These are phyloP conservation scores for Mucor piriformis DNA, from an alignment of 371 early-diverging fungal genomes.

Conservation along the genomic window DNA sequence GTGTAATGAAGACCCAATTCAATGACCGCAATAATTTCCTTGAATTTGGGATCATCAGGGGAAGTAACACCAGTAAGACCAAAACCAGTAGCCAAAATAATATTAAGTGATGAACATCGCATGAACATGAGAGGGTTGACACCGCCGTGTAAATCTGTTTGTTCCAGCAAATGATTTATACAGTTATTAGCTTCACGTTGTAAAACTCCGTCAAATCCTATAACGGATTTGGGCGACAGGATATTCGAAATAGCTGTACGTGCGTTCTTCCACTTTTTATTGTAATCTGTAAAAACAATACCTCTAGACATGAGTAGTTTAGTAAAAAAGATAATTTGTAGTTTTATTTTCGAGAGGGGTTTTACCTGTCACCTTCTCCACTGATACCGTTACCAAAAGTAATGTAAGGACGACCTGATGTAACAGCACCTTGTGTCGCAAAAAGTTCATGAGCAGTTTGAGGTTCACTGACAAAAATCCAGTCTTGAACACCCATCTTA, in stretches of 20 bases:
- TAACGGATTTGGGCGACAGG: slow-evolving; percentile 11
- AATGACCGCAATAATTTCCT: slow-evolving; percentile 2
- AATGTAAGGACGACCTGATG: slow-evolving; percentile 15
- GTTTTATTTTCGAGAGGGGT: no score
- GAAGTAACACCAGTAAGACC: slow-evolving; percentile 4
- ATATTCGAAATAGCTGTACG: slow-evolving; percentile 8
- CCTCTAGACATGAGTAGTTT: no score
- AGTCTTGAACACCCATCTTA: slow-evolving; percentile 23
- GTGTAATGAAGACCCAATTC: background rate
- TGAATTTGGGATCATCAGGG: slow-evolving; percentile 12
- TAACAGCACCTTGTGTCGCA: slow-evolving; percentile 5
- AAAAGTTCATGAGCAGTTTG: slow-evolving; percentile 24
- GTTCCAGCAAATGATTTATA: slow-evolving; percentile 10
- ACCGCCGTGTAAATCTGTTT: background rate
- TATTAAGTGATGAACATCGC: slow-evolving; percentile 10
- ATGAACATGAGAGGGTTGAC: slow-evolving; percentile 14
- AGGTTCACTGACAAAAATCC: slow-evolving; percentile 26
- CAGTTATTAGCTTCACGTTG: slow-evolving; percentile 6
- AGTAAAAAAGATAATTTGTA: background rate
- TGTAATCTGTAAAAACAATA: slow-evolving; percentile 1
- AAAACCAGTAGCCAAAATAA: slow-evolving; percentile 7
- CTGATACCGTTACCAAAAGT: slow-evolving; percentile 15
- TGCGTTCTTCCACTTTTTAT: slow-evolving; percentile 15
- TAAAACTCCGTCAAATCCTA: background rate
- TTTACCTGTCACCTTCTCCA: slow-evolving; percentile 20